Evolutionary conservation across 768 basidiomycete genomes (phyloP).

Genomic region (Hemileccinum impolitum): DNA sequence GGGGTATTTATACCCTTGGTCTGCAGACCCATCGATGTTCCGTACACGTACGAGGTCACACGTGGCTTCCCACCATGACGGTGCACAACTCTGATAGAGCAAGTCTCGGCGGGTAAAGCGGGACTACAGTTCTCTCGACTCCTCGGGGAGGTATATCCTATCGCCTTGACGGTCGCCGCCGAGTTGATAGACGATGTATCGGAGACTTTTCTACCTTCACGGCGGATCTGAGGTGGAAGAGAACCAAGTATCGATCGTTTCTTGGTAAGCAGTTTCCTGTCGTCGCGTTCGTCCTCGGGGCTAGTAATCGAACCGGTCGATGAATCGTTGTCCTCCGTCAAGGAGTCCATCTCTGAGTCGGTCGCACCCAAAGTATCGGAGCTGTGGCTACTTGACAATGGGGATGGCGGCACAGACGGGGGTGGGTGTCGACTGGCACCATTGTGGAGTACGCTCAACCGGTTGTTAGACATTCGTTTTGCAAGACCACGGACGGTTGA

Average conservation of each 20-base stretch:
- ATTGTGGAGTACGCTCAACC: constrained; percentile 31
- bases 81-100: constrained; percentile 27
- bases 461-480: constrained; percentile 49
- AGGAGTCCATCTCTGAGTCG: constrained; percentile 58
- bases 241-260: constrained; percentile 48
- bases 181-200: constrained; percentile 34
- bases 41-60: constrained; percentile 28
- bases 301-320: constrained; percentile 50
- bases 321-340: constrained; percentile 62
- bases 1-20: constrained; percentile 12
- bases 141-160: constrained; percentile 20
- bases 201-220: constrained; percentile 39
- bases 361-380: constrained; percentile 43
- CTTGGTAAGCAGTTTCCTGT: constrained; percentile 16
- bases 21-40: constrained; percentile 15
- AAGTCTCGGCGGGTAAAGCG: constrained; percentile 12
- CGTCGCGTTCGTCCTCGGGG: constrained; percentile 43
- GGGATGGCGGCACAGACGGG: constrained; percentile 22
- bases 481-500: constrained; percentile 59
- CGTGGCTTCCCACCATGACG: constrained; percentile 26
- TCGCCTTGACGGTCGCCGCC: constrained; percentile 34
- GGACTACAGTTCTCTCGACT: constrained; percentile 17
- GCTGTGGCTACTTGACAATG: constrained; percentile 40
- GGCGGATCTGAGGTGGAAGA: constrained; percentile 41
- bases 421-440: constrained; percentile 16